Conservation (phyloP, 2,329 filamentous ascomycete genomes). For the Fusarium pseudoanthophilum region DNA sequence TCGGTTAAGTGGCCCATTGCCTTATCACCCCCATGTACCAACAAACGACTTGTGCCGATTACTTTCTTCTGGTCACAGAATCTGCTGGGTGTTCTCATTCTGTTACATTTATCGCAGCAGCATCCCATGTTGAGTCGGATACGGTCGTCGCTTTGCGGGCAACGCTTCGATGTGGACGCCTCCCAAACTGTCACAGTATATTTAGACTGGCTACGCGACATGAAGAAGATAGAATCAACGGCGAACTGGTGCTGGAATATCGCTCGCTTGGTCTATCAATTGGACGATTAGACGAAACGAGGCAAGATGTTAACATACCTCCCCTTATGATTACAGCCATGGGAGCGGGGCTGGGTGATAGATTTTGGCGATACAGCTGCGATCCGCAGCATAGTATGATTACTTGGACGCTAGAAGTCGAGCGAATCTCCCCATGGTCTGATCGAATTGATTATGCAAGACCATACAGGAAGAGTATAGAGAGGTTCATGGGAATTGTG, state of each 20-base stretch:
- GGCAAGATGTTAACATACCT: neutral
- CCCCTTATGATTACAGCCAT: neutral
- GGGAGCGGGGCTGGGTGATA: neutral
- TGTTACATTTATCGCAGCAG: conserved; percentile 65
- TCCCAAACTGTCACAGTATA: conserved; percentile 62
- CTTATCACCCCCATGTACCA: conserved; percentile 65
- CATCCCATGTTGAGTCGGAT: conserved; percentile 62
- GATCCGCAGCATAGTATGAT: conserved; percentile 18
- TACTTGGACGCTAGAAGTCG: neutral
- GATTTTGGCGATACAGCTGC: neutral
- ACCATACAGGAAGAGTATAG: conserved; percentile 24
- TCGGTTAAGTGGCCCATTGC: conserved; percentile 70
- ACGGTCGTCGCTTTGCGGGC: conserved; percentile 58
- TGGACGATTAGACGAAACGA: conserved; percentile 43
- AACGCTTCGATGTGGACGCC: conserved; percentile 62
- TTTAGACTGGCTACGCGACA: conserved; percentile 69
- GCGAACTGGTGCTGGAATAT: conserved; percentile 67
- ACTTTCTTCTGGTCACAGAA: conserved; percentile 72
- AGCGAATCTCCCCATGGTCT: conserved; percentile 1
- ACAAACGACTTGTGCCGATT: conserved; percentile 68
- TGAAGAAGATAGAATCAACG: conserved; percentile 64
- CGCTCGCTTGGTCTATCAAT: conserved; percentile 57
- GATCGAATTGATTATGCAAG: neutral
- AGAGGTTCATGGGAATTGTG: conserved; percentile 32
- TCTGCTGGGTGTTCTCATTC: conserved; percentile 66